These are phyloP conservation scores for Ascochyta koolunga DNA, from an alignment of 2,329 filamentous ascomycete species.

Conservation along the genomic window DNA sequence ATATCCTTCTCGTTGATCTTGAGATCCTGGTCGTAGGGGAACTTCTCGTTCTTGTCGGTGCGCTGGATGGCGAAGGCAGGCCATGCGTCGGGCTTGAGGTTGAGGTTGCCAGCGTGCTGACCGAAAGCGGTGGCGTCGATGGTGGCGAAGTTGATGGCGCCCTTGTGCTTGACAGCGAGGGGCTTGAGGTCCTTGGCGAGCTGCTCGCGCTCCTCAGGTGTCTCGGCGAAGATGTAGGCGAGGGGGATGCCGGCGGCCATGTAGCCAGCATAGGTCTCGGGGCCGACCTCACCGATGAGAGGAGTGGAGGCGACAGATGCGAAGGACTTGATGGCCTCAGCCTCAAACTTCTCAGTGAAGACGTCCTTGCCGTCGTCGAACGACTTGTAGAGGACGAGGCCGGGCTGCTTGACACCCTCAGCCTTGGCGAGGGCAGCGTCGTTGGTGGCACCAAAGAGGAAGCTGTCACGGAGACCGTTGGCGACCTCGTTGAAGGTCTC, in stretches of 20 bases:
- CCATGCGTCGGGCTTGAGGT: constrained; percentile 94
- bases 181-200: constrained; percentile 80
- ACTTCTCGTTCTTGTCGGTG: constrained; percentile 94
- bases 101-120: constrained; percentile 94
- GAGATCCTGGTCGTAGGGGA: constrained; percentile 85
- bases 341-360: constrained; percentile 81
- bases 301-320: constrained; percentile 85
- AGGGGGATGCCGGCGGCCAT: constrained; percentile 91
- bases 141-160: constrained; percentile 95
- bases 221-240: constrained; percentile 97
- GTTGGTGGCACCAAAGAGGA: constrained; percentile 87
- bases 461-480: constrained; percentile 80
- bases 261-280: constrained; percentile 94
- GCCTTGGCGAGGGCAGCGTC: constrained; percentile 85
- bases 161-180: constrained; percentile 89
- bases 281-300: constrained; percentile 92
- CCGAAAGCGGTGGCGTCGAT: constrained; percentile 95
- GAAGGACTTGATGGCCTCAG: constrained; percentile 80
- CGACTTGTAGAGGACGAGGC: constrained; percentile 92
- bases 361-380: constrained; percentile 95
- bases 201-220: constrained; percentile 81
- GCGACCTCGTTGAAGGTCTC: constrained; percentile 81
- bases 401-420: constrained; percentile 85
- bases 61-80: constrained; percentile 98
- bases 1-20: constrained; percentile 77